Percentiles rank a stretch among this genome's conserved stretches.
phyloP scores from a whole-genome alignment of 1,284 basidiomycete genomes.

The Malassezia sympodialis region DNA sequence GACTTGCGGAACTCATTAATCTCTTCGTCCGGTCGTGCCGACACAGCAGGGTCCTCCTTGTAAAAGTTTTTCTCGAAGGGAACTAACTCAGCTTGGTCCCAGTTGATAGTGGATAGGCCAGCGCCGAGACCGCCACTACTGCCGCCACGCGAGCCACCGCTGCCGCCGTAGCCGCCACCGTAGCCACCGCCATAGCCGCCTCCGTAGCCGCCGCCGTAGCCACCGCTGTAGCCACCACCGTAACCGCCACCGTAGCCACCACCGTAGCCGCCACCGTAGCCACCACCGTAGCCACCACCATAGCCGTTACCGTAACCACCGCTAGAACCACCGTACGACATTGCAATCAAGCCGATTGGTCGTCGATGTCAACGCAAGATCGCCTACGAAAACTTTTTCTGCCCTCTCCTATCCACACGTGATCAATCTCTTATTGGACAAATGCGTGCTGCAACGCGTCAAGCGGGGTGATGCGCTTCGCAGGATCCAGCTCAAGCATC shows the following conservation, averaged over 20 bases:
- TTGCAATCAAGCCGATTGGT: neutral
- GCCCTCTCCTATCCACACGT: conserved; percentile 1
- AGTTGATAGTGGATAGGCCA: conserved; percentile 73
- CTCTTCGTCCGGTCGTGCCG: conserved; percentile 68
- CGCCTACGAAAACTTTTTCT: conserved; percentile 1
- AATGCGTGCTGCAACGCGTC: conserved; percentile 82
- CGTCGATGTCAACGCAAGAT: neutral
- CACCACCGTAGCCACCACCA: conserved; percentile 1
- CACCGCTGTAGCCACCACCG: conserved; percentile 25
- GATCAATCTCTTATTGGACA: conserved; percentile 36
- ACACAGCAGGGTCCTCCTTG: conserved; percentile 76
- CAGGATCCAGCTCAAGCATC: conserved; percentile 80
- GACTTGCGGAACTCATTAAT: conserved; percentile 71
- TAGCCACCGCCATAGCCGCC: conserved; percentile 19
- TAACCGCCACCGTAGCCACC: conserved; percentile 22
- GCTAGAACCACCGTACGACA: neutral
- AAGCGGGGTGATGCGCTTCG: conserved; percentile 70
- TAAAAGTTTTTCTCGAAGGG: conserved; percentile 83
- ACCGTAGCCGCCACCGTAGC: conserved; percentile 14
- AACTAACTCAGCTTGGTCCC: conserved; percentile 62
- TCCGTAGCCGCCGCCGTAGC: conserved; percentile 42
- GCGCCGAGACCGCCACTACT: conserved; percentile 80
- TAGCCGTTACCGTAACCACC: neutral
- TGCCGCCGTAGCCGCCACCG: conserved; percentile 24
- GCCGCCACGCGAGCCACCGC: conserved; percentile 49